Evolutionary conservation across 164 flowering plant genomes (phyloP), one percentile per base, ranked within the genome.

Genomic region (Chimonanthus salicifolius): DNA sequence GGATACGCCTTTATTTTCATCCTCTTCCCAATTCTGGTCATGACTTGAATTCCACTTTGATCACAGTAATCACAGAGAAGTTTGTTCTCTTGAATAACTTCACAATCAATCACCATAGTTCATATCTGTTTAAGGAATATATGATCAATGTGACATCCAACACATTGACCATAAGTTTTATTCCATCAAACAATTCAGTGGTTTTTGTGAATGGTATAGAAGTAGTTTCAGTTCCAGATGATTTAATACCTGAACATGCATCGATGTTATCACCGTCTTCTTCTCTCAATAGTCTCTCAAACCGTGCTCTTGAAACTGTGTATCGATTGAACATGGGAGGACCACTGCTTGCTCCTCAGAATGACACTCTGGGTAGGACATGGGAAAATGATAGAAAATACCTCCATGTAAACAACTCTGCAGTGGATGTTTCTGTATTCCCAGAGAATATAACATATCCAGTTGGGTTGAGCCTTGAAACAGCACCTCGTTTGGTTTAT

Each of bases 401-500:
- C 69, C 81, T 83, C 78, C 78, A 80, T 67, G 76, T 74, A 10
- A 80, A 76, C 44, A 65, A 73, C 74, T 78, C 82, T 3, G 82
- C 81, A 2, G 73, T 58, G 62, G 78, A 64, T 71, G 74, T 60
- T 0, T 71, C 79, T 0, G 79, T 80, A 21, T 20, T 58, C 58
- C 76, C 84, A 15, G 15, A 54, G 5, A 71, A 20, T 3, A 67
- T 84, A 47, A 85, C 71, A 46, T 90, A 90, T 73, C 78, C 72
- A 7, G 49, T 51, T 4, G 47, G 76, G 18, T 77, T 87, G 71
- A 80, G 91, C 3, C 78, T 84, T 13, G 97, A 91, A 75, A 88
- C 72, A 0, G 98, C 99, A 4, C 99, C 99, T 0, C 86, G 89
- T 81, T 81, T 66, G 84, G 97, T 95, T 58, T 95, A 95, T 80